A percentile compares a stretch with the other conserved stretches of the same genome.
These are phyloP conservation scores for Spongospora subterranea DNA, from an alignment of 208 protist genomes.

Conservation along the genomic window DNA sequence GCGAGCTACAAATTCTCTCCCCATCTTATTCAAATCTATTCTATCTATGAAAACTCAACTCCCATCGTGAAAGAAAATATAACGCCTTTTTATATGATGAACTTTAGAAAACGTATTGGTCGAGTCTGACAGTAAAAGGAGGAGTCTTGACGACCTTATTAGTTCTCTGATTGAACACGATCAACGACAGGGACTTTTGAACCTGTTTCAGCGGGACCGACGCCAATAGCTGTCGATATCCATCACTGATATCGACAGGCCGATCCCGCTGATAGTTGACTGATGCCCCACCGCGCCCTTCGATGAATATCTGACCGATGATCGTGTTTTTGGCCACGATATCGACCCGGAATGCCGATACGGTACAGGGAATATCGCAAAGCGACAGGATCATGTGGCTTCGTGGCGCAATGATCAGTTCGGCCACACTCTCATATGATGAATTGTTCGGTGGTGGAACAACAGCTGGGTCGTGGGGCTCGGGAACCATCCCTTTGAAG, in stretches of 20 bases:
- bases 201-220: background rate
- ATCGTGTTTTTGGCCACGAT: background rate
- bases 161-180: background rate
- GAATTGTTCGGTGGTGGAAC: background rate
- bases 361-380: constrained; percentile 5
- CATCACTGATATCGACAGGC: constrained; percentile 1
- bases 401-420: background rate
- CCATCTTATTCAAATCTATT: too few relatives aligned
- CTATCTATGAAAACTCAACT: too few relatives aligned
- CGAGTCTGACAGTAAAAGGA: background rate
- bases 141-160: constrained; percentile 34
- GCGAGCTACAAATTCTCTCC: too few relatives aligned
- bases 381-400: constrained; percentile 51
- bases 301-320: constrained; percentile 18
- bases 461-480: background rate
- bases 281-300: background rate
- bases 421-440: background rate
- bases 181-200: background rate
- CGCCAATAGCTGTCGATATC: background rate
- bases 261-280: constrained; percentile 27
- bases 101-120: constrained; percentile 49
- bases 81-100: background rate
- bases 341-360: constrained; percentile 2
- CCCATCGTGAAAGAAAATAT: too few relatives aligned
- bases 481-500: background rate